These are phyloP conservation scores for Gossypium lobatum DNA, from an alignment of 441 rosid species.

Conservation along the genomic window DNA sequence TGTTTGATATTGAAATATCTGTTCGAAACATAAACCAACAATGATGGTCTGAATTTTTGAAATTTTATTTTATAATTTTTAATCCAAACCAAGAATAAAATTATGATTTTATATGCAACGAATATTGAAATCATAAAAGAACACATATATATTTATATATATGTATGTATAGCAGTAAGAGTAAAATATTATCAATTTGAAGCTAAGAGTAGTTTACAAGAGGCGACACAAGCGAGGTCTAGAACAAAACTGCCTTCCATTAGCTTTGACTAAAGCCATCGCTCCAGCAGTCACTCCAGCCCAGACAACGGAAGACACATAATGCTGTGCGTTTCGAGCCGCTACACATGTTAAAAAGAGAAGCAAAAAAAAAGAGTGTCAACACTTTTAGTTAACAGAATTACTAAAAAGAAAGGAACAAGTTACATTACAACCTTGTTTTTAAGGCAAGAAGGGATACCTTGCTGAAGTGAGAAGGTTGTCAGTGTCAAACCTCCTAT, in stretches of 20 bases:
- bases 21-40: neutral
- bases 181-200: neutral
- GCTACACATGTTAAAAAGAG: constrained; percentile 26
- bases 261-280: constrained; percentile 68
- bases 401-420: neutral
- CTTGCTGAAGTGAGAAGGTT: constrained; percentile 75
- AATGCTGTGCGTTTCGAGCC: constrained; percentile 69
- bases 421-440: neutral
- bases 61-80: neutral
- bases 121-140: neutral
- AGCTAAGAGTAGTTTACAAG: constrained; percentile 23
- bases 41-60: neutral
- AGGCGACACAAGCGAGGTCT: constrained; percentile 90
- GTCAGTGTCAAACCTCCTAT: constrained; percentile 88
- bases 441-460: constrained; percentile 26
- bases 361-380: neutral
- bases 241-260: constrained; percentile 83
- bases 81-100: neutral
- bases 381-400: neutral
- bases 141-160: neutral
- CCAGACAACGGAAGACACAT: constrained; percentile 61
- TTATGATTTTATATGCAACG: neutral
- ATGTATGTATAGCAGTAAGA: neutral
- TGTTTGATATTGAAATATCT: neutral
- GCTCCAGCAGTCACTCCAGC: constrained; percentile 89